Conservation (phyloP, 176 grass and related monocot species). For the Aegilops sharonensis region DNA sequence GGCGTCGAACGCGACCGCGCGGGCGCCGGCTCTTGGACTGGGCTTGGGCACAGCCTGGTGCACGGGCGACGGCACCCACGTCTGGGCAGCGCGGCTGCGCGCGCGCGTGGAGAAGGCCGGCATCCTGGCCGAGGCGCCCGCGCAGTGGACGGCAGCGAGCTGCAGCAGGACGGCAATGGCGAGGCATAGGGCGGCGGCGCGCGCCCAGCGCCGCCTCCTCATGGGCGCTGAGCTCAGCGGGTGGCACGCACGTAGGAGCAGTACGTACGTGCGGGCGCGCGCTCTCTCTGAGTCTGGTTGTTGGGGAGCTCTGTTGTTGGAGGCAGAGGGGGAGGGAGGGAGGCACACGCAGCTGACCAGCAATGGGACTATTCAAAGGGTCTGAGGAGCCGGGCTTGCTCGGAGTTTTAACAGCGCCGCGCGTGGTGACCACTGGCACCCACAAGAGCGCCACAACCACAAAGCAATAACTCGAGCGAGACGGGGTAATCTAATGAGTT, state of each 20-base stretch:
- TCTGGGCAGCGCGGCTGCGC: not conserved
- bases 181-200: conserved; percentile 37
- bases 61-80: not conserved
- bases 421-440: not conserved
- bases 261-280: not conserved
- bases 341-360: not conserved
- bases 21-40: not conserved
- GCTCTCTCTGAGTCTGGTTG: not conserved
- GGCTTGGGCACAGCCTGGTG: not conserved
- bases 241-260: not conserved
- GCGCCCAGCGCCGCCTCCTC: conserved; percentile 44
- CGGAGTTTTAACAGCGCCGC: conserved; percentile 17
- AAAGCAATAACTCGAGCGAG: not conserved
- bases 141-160: conserved; percentile 12
- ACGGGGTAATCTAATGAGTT: not conserved
- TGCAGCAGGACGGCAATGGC: conserved; percentile 29
- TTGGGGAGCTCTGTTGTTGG: not conserved
- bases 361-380: not conserved
- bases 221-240: conserved; percentile 3
- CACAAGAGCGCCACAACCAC: not conserved
- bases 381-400: not conserved
- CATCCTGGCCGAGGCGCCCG: not conserved
- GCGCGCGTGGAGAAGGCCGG: not conserved
- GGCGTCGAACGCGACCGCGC: not conserved
- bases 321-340: not conserved